A percentile compares a stretch with the other conserved stretches of the same genome.
Evolutionary conservation across 225 moss, liverwort and hornwort species (phyloP).

Genomic region (Asterella californica): DNA sequence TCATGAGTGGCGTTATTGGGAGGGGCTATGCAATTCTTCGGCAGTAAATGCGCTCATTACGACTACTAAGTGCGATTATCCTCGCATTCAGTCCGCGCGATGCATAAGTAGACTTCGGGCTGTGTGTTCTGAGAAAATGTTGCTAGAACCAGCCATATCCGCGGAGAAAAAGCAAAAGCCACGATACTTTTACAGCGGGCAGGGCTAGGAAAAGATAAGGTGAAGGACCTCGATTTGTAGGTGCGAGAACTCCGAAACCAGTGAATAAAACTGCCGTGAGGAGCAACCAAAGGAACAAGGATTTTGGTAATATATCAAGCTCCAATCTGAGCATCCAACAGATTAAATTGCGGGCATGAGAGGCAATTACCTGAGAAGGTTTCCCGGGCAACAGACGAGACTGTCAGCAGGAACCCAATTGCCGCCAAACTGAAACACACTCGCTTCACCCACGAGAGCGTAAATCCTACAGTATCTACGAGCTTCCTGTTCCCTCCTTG

Average conservation of each 20-base stretch:
- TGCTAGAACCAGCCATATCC: background rate
- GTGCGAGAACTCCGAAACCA: background rate
- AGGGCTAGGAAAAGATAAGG: background rate
- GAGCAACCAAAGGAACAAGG: background rate
- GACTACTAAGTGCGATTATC: background rate
- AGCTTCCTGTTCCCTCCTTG: constrained; percentile 9
- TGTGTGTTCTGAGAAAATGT: background rate
- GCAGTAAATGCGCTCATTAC: background rate
- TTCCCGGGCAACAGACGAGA: constrained; percentile 20
- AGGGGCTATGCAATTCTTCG: background rate
- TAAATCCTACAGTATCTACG: constrained; percentile 8
- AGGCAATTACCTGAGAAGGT: constrained; percentile 29
- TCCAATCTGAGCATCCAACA: background rate
- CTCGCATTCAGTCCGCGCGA: background rate
- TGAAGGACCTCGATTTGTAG: background rate
- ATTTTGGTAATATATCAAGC: background rate
- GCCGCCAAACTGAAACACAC: constrained; percentile 17
- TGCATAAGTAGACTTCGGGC: background rate
- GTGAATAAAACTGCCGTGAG: background rate
- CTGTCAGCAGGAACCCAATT: constrained; percentile 11
- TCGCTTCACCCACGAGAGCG: constrained; percentile 20
- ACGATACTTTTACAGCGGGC: background rate
- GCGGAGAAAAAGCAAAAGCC: background rate
- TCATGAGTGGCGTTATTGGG: background rate
- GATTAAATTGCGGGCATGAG: background rate